Evolutionary conservation across 2,329 filamentous ascomycete species (phyloP), one percentile per base, ranked within the genome.

Genomic region (Thielaviopsis ethacetica): DNA sequence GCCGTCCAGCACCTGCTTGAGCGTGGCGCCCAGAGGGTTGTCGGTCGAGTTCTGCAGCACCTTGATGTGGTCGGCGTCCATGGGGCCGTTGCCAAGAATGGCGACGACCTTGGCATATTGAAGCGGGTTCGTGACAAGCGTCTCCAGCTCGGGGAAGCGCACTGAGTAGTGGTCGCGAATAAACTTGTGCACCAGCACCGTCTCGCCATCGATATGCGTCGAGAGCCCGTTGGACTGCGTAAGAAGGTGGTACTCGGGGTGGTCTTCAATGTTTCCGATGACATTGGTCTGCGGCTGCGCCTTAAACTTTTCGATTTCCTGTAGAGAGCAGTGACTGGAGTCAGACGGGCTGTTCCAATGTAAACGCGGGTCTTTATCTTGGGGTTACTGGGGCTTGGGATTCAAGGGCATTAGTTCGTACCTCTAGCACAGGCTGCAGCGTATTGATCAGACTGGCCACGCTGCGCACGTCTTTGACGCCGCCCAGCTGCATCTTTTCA

Each of bases 91-190:
- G 65, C 88, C 86, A 62, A 98, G 80, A 63, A 97, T 94, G 3
- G 88, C 84, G 9, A 97, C 93, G 0, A 93, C 88, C 73, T 95
- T 95, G 27, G 91, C 90, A 72, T 96, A 98, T 68, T 96, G 89
- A 56, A 97, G 78, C 1, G 93, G 90, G 66, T 91, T 95, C 60
- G 88, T 89, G 62, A 98, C 85, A 38, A 98, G 80, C 21, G 80
- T 80, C 70, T 98, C 93, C 49, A 98, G 80, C 71, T 96, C 91
- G 0, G 93, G 91, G 67, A 97, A 98, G 62, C 91, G 83, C 19
- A 86, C 79, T 10, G 91, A 95, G 73, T 98, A 98, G 71, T 96
- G 89, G 67, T 98, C 93, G 67, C 91, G 83, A 61, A 96, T 89
- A 70, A 89, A 94, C 72, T 98, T 98, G 76, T 98, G 93, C 22